These are phyloP conservation scores for Alternaria ventricosa DNA, from an alignment of 2,329 filamentous ascomycete species.

Conservation along the genomic window DNA sequence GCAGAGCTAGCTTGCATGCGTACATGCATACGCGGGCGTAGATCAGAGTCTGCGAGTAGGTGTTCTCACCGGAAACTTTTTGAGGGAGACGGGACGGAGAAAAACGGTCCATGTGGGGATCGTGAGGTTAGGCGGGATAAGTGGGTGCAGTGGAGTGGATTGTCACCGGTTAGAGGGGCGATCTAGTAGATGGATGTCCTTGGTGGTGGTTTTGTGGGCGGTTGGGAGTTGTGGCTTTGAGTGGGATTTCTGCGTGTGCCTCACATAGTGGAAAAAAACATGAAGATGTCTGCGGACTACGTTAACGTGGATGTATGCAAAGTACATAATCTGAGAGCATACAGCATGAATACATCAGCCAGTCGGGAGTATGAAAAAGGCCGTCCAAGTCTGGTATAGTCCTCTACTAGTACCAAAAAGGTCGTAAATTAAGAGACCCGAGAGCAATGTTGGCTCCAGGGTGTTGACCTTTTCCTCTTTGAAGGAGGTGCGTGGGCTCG, in stretches of 20 bases:
- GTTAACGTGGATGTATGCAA: rapidly evolving
- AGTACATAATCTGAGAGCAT: background rate
- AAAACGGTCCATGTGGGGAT: background rate
- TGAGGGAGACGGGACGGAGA: background rate
- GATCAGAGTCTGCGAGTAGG: background rate
- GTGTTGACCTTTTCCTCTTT: rapidly evolving
- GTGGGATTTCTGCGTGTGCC: background rate
- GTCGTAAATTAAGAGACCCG: background rate
- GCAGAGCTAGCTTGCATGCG: background rate
- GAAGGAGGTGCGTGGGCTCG: background rate
- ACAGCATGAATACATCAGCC: background rate
- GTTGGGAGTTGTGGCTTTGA: background rate
- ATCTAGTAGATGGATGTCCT: background rate
- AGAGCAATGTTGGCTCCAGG: background rate
- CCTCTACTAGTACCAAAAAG: background rate
- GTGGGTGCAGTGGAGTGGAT: background rate
- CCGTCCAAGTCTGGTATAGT: background rate
- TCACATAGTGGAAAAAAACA: background rate
- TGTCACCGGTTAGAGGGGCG: background rate
- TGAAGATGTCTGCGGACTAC: background rate
- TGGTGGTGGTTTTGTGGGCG: background rate
- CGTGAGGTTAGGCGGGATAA: background rate
- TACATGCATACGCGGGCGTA: background rate
- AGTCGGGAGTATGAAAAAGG: background rate
- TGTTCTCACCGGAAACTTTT: background rate